Base-by-base conservation (phyloP, 2,329 filamentous ascomycete species). In the Alternaria dauci region DNA sequence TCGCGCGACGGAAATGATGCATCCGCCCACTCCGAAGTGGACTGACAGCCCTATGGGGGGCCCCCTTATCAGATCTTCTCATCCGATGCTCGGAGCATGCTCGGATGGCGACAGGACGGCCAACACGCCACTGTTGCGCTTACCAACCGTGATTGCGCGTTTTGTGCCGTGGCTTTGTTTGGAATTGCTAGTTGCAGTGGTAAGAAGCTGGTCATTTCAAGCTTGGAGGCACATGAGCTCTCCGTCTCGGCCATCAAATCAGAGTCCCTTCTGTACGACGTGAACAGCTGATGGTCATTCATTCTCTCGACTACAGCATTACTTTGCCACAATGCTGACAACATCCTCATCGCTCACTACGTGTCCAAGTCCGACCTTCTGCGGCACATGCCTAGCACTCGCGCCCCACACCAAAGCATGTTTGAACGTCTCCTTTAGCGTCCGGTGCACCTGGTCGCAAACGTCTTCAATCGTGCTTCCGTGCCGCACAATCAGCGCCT, bases 331-430 rank as follows among this genome's bases (percentile, higher is more conserved):
- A 73, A 90, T 89, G 56, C 86, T 88, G 48, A 90, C 87, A 55
- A 90, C 88, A 80, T 90, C 88, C 77, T 89, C 88, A 71, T 90
- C 88, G 6, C 82, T 76, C 28, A 99, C 94, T 12, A 87, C 73
- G 83, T 99, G 95, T 7, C 87, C 84, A 72, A 99, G 79, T 1
- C 95, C 96, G 38, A 97, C 94, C 64, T 95, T 85, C 83, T 99
- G 95, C 36, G 96, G 95, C 36, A 98, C 85, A 83, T 99, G 96
- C 73, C 93, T 89, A 36, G 95, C 95, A 79, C 94, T 98, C 18
- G 94, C 94, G 5, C 95, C 95, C 96, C 96, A 99, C 0, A 99
- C 95, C 68, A 98, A 81, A 3, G 95, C 96, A 81, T 98, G 97
- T 84, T 98, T 99, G 86, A 98, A 99, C 5, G 93, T 97, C 65